Base-by-base conservation (phyloP, 176 grass and related monocot species). In the Thinopyrum elongatum region DNA sequence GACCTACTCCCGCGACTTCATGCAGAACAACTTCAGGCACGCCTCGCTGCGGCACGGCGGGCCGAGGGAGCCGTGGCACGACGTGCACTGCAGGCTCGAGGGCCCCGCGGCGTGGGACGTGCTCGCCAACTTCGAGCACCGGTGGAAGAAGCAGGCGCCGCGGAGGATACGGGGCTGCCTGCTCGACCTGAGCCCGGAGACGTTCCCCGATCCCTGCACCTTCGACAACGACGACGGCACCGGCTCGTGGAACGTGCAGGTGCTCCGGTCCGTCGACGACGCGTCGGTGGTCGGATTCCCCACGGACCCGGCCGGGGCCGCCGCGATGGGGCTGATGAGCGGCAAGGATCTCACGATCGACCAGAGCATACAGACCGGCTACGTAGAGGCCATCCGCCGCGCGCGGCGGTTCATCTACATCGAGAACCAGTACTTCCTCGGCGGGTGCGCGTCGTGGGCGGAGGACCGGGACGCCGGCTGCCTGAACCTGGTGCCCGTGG, bases 401-500 rank as follows among this genome's bases (percentile, higher is more conserved):
- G 93, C 93, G 27, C 84, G 85, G 41, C 85, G 90, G 61, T 98
- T 98, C 69, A 66, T 98, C 35, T 95, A 98, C 93, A 78, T 98
- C 17, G 89, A 95, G 87, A 98, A 98, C 91, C 95, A 98, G 76
- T 98, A 98, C 88, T 98, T 98, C 83, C 88, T 95, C n/a, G 96
- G 96, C 23, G 91, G 96, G 30, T 95, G 93, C 77, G 83, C 81
- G 33, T 90, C 91, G 23, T 98, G 96, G 96, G 84, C 82, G 10
- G 80, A 92, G 53, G 88, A 92, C 44, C 78, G 44, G 57, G 84
- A 92, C 74, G 70, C 68, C 10, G 96, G 96, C 10, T 98, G 96
- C 88, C 86, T 89, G 1, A 95, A 98, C 74, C 83, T 98, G 38
- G 85, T 98, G 38, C 93, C 96, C 2, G 91, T 95, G 39, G 96